These are phyloP conservation scores for Tuctoria greenei DNA, from an alignment of 176 grass and related monocot genomes.

Conservation along the genomic window DNA sequence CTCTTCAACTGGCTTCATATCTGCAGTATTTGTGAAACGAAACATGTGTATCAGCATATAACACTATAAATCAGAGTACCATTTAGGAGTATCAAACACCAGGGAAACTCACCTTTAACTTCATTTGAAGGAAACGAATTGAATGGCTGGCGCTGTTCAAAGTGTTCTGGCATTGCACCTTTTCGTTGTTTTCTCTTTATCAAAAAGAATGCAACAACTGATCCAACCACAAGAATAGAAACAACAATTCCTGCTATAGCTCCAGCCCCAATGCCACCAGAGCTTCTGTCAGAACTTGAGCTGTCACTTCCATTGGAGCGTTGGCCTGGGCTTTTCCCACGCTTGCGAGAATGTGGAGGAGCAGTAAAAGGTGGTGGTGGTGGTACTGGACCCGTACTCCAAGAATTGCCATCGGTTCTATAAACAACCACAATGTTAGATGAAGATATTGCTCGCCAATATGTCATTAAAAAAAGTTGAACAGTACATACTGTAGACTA, in stretches of 20 bases:
- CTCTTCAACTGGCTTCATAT: constrained; percentile 55
- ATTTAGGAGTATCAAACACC: constrained; percentile 22
- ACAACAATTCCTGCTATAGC: constrained; percentile 72
- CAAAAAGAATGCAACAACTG: constrained; percentile 64
- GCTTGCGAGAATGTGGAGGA: constrained; percentile 55
- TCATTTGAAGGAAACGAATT: constrained; percentile 63
- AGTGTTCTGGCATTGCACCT: constrained; percentile 45
- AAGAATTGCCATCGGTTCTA: constrained; percentile 88
- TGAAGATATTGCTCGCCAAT: not conserved
- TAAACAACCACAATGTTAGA: constrained; percentile 34
- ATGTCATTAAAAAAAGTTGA: constrained; percentile 19
- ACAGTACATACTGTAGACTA: constrained; percentile 65
- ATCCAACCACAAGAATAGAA: constrained; percentile 67
- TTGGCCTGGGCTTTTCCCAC: constrained; percentile 56
- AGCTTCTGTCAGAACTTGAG: constrained; percentile 47
- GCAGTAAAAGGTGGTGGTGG: constrained; percentile 81
- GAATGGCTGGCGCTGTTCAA: constrained; percentile 66
- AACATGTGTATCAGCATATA: constrained; percentile 5
- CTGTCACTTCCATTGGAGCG: constrained; percentile 39
- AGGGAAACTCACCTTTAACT: constrained; percentile 60
- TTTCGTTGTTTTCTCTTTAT: constrained; percentile 65
- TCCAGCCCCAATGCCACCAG: constrained; percentile 56
- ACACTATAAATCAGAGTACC: constrained; percentile 5
- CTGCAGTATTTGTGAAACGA: constrained; percentile 43
- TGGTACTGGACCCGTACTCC: constrained; percentile 79